Percentiles rank a stretch among this genome's conserved stretches.
Conservation (phyloP, 2,329 filamentous ascomycete genomes). For the Calonectria honghensis region DNA sequence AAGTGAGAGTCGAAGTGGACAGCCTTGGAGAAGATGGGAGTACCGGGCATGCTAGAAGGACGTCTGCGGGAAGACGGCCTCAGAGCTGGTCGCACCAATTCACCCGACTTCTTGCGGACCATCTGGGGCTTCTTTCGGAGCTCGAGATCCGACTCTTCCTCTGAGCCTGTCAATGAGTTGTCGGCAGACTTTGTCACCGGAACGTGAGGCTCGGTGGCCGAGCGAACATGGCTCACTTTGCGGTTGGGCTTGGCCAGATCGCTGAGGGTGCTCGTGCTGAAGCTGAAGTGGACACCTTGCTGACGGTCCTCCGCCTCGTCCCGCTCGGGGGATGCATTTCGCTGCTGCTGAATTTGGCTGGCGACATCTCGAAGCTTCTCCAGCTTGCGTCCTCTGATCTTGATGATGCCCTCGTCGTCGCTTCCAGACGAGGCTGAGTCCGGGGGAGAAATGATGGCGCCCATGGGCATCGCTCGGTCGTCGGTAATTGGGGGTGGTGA, state of each 20-base stretch:
- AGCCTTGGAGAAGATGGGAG: conserved; percentile 94
- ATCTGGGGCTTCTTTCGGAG: conserved; percentile 85
- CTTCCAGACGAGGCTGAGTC: conserved; percentile 88
- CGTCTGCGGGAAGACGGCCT: conserved; percentile 86
- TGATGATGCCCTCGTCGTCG: conserved; percentile 82
- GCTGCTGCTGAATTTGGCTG: conserved; percentile 78
- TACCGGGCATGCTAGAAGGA: conserved; percentile 97
- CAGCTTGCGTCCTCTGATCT: conserved; percentile 68
- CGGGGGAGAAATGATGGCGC: conserved; percentile 92
- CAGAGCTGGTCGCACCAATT: conserved; percentile 94
- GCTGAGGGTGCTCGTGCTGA: conserved; percentile 68
- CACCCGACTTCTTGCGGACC: conserved; percentile 98
- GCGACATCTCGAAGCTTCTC: conserved; percentile 84
- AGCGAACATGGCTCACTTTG: conserved; percentile 70
- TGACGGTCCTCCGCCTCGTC: conserved; percentile 68
- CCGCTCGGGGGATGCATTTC: conserved; percentile 69
- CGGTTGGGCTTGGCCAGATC: conserved; percentile 64
- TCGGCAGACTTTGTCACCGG: conserved; percentile 67
- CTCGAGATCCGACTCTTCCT: conserved; percentile 79
- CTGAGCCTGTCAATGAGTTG: conserved; percentile 71
- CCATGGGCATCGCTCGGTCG: conserved; percentile 82
- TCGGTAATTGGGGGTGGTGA: conserved; percentile 89
- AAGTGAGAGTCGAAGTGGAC: conserved; percentile 99
- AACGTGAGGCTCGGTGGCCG: conserved; percentile 73
- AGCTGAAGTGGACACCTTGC: conserved; percentile 65